A percentile compares a stretch with the other conserved stretches of the same genome.
Conservation (phyloP, 768 basidiomycete genomes). For the Suillus subluteus region DNA sequence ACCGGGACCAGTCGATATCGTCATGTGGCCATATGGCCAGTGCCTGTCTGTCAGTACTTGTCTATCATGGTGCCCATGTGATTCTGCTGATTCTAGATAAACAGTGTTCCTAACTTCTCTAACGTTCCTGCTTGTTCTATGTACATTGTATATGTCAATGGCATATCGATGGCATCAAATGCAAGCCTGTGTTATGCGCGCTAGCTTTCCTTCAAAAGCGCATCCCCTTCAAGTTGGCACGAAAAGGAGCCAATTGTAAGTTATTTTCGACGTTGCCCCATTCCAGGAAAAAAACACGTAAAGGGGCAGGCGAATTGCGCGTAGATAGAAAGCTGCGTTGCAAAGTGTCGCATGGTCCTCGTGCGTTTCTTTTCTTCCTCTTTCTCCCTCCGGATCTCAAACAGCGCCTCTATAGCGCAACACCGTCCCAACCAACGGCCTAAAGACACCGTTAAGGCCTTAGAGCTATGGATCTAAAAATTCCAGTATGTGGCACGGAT, state of each 20-base stretch:
- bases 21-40: too few relatives aligned
- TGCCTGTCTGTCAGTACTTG: not conserved
- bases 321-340: constrained; percentile 1
- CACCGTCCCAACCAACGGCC: not conserved
- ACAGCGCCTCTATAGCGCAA: not conserved
- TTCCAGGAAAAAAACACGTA: constrained; percentile 10
- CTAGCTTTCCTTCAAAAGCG: not conserved
- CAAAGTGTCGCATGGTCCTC: not conserved
- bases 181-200: not conserved
- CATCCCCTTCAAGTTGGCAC: too few relatives aligned
- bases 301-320: constrained; percentile 6
- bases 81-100: not conserved
- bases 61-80: not conserved
- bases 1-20: too few relatives aligned
- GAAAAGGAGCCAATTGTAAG: not conserved
- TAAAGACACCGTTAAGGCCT: not conserved
- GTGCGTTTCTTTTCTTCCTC: not conserved
- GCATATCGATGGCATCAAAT: not conserved
- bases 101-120: not conserved
- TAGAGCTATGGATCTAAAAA: constrained; percentile 23
- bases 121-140: not conserved
- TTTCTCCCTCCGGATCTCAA: not conserved
- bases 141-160: not conserved
- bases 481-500: constrained; percentile 25
- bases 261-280: not conserved